phyloP scores from a whole-genome alignment of 1,284 basidiomycete species.

The Cerioporus squamosus region DNA sequence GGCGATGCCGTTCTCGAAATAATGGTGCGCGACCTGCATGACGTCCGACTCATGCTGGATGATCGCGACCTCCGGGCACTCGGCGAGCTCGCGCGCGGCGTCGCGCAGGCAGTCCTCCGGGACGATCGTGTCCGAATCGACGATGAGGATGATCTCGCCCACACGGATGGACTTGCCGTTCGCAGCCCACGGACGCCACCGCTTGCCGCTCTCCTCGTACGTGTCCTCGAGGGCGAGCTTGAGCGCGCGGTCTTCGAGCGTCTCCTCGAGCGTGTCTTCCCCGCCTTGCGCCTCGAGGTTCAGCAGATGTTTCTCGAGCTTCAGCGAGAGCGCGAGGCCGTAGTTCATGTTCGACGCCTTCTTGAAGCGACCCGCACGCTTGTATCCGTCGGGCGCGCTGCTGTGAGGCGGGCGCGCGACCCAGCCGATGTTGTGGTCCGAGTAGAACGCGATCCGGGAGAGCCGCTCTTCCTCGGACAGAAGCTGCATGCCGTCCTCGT shows the following conservation, averaged over 20 bases:
- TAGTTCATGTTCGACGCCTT: conserved; percentile 68
- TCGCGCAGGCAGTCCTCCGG: conserved; percentile 88
- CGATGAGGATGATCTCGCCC: conserved; percentile 70
- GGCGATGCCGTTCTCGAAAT: conserved; percentile 86
- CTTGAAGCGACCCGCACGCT: conserved; percentile 64
- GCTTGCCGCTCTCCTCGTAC: conserved; percentile 56
- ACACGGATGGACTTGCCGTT: conserved; percentile 62
- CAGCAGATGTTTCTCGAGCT: conserved; percentile 53
- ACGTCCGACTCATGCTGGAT: conserved; percentile 86
- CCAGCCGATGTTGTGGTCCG: conserved; percentile 58
- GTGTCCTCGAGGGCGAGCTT: conserved; percentile 71
- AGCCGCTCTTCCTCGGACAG: conserved; percentile 41
- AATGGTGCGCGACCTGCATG: conserved; percentile 86
- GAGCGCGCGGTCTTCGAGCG: conserved; percentile 66
- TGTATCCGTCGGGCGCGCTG: conserved; percentile 46
- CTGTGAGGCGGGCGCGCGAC: conserved; percentile 57
- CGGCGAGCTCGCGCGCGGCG: conserved; percentile 79
- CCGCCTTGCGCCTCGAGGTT: conserved; percentile 45
- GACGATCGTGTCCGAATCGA: conserved; percentile 86
- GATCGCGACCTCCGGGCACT: conserved; percentile 81
- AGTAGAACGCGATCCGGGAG: conserved; percentile 51
- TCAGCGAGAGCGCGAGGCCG: conserved; percentile 52
- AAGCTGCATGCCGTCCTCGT: conserved; percentile 71
- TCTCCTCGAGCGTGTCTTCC: conserved; percentile 40
- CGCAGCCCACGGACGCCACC: conserved; percentile 67